phyloP scores from a whole-genome alignment of 345 rosid genomes.

The Hirschfeldia incana region DNA sequence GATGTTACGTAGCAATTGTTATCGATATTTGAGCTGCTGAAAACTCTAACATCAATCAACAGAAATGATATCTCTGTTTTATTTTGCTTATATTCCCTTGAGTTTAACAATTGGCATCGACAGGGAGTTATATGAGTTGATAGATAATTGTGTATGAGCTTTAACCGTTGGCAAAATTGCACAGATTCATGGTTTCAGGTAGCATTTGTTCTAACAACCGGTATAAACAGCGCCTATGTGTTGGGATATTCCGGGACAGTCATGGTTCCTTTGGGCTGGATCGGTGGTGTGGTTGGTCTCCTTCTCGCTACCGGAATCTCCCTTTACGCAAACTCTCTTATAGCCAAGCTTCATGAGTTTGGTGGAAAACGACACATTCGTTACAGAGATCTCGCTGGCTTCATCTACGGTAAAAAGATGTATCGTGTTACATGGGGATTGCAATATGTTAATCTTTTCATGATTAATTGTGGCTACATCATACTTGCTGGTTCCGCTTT shows the following conservation, averaged over 20 bases:
- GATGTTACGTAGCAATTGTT: constrained; percentile 10
- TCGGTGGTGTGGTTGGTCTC: constrained; percentile 1
- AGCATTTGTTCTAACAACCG: not conserved
- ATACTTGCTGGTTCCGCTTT: constrained; percentile 55
- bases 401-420: constrained; percentile 11
- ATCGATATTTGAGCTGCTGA: constrained; percentile 8
- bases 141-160: not conserved
- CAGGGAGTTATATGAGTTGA: not conserved
- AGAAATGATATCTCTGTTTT: constrained; percentile 1
- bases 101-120: not conserved
- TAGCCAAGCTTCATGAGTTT: constrained; percentile 1
- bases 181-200: constrained; percentile 31
- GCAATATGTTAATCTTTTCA: constrained; percentile 58
- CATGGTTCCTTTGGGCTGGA: not conserved
- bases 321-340: not conserved
- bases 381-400: not conserved
- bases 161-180: constrained; percentile 2
- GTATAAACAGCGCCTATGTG: constrained; percentile 1
- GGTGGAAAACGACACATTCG: not conserved
- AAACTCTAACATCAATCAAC: not conserved
- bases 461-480: constrained; percentile 57
- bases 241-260: not conserved
- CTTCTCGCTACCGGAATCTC: not conserved
- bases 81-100: not conserved
- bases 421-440: constrained; percentile 47